phyloP scores from a whole-genome alignment of 192 early-diverging fungal genomes.

The Backusella parvicylindrica region DNA sequence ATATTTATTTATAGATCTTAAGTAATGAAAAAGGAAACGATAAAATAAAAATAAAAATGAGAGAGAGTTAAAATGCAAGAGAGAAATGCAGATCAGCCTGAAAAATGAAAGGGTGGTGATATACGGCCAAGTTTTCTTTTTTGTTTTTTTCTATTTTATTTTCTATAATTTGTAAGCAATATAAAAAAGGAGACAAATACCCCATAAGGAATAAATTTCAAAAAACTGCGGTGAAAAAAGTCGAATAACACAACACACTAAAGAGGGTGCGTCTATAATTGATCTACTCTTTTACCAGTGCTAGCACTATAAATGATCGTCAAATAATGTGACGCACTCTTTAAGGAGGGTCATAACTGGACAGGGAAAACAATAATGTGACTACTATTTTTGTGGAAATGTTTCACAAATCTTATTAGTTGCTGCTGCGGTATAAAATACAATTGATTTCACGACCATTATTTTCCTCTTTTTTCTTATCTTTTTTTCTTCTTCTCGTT shows the following conservation, averaged over 20 bases:
- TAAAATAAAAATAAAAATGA: background rate
- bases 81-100: no score
- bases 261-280: background rate
- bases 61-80: background rate
- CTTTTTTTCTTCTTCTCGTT: background rate
- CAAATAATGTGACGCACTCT: background rate
- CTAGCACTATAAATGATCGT: background rate
- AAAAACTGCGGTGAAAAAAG: background rate
- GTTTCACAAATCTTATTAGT: background rate
- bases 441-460: background rate
- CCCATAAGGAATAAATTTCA: background rate
- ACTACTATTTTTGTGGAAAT: background rate
- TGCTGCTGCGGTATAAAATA: conserved; percentile 3
- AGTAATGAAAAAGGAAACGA: background rate
- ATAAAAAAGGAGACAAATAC: background rate
- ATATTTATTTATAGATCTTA: background rate
- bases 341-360: background rate
- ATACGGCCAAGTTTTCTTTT: background rate
- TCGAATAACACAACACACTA: background rate
- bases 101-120: background rate
- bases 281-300: background rate
- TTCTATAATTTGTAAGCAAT: background rate
- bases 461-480: background rate
- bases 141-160: background rate
- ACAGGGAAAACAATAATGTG: background rate